These are phyloP conservation scores for Pythium insidiosum DNA, from an alignment of 352 stramenopile genomes.

Conservation along the genomic window DNA sequence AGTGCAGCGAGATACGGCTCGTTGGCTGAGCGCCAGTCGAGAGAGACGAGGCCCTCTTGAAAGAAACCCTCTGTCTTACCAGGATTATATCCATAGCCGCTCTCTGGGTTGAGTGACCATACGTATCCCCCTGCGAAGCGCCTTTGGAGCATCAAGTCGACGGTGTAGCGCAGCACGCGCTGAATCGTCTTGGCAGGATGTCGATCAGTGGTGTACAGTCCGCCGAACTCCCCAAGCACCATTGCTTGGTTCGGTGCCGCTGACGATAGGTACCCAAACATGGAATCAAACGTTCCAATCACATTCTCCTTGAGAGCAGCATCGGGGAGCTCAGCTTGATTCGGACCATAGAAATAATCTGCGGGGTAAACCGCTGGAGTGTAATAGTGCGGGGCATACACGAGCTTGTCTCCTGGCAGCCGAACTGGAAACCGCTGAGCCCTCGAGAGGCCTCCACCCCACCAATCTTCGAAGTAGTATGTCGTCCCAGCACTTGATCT, in stretches of 20 bases:
- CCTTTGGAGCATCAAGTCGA: conserved; percentile 34
- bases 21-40: conserved; percentile 49
- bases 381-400: conserved; percentile 73
- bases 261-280: conserved; percentile 16
- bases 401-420: conserved; percentile 55
- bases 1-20: conserved; percentile 34
- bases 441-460: conserved; percentile 35
- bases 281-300: conserved; percentile 8
- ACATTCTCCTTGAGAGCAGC: conserved; percentile 6
- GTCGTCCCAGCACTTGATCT: conserved; percentile 24
- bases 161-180: conserved; percentile 33
- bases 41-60: conserved; percentile 35
- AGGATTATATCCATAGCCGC: conserved; percentile 48
- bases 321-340: conserved; percentile 35
- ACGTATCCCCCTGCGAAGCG: conserved; percentile 50
- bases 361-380: conserved; percentile 46
- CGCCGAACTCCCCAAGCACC: conserved; percentile 57
- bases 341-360: conserved; percentile 41
- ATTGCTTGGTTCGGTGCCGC: conserved; percentile 26
- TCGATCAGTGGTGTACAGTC: conserved; percentile 40
- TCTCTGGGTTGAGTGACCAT: conserved; percentile 68
- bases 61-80: conserved; percentile 19
- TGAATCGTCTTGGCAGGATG: conserved; percentile 45
- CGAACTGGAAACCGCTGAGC: conserved; percentile 29
- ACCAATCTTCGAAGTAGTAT: conserved; percentile 58